These are phyloP conservation scores for Rhododendron simsii DNA, from an alignment of 148 eudicot genomes.

Conservation along the genomic window DNA sequence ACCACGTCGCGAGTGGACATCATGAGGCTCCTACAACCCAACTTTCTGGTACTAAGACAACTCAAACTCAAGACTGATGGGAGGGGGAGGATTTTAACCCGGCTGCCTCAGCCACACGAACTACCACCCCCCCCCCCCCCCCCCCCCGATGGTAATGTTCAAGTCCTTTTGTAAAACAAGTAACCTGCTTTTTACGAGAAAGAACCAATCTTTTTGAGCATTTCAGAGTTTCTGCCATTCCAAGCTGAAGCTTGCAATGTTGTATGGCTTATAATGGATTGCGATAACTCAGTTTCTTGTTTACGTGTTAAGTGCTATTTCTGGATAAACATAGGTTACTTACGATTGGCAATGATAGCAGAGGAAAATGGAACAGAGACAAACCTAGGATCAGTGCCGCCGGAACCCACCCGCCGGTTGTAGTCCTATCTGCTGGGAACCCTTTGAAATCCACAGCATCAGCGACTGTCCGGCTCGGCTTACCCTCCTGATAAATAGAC, in stretches of 20 bases:
- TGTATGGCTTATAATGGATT: neutral
- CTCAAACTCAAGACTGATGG: no score
- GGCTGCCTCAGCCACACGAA: no score
- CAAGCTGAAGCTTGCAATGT: neutral
- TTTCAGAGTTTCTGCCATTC: neutral
- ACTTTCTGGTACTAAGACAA: no score
- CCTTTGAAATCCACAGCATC: slow-evolving; percentile 83
- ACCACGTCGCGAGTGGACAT: no score
- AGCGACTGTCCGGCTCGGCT: slow-evolving; percentile 43
- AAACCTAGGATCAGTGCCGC: slow-evolving; percentile 74
- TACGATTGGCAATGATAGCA: neutral
- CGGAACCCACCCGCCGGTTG: slow-evolving; percentile 84
- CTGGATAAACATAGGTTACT: neutral
- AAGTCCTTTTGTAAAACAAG: neutral
- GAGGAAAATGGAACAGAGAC: neutral
- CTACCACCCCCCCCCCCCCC: neutral
- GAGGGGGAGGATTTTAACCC: no score
- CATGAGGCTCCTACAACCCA: no score
- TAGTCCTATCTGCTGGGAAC: slow-evolving; percentile 58
- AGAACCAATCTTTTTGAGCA: neutral
- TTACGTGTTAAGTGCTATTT: neutral
- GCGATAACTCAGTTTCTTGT: neutral
- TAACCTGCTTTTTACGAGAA: neutral
- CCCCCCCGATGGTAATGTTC: neutral
- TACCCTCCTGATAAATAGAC: slow-evolving; percentile 37